These are phyloP conservation scores for Fusarium camptoceras DNA, from an alignment of 2,329 filamentous ascomycete species.

Conservation along the genomic window DNA sequence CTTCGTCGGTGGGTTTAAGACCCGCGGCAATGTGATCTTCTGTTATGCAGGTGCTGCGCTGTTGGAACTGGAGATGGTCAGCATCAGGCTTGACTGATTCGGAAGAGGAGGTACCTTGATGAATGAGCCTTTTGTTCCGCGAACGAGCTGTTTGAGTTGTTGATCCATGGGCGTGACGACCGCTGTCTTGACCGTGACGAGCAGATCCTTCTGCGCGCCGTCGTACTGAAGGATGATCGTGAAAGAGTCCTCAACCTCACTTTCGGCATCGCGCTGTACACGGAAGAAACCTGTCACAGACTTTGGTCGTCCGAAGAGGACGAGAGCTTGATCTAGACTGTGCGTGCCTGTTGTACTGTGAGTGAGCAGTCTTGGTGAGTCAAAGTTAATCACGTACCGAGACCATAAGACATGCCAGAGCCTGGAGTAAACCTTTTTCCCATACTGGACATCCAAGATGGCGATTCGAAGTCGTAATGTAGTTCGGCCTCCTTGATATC, in stretches of 20 bases:
- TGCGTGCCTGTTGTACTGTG: conserved; percentile 28
- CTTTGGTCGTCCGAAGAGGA: conserved; percentile 27
- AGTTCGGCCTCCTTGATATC: conserved; percentile 73
- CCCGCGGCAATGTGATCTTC: conserved; percentile 38
- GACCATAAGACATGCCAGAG: conserved; percentile 56
- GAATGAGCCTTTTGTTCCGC: conserved; percentile 40
- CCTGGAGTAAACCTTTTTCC: conserved; percentile 52
- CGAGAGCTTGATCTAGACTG: conserved; percentile 40
- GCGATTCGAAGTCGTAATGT: conserved; percentile 69
- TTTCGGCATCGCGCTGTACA: conserved; percentile 32
- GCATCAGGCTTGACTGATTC: fast-evolving
- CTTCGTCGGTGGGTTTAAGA: conserved; percentile 23
- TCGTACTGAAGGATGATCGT: conserved; percentile 71
- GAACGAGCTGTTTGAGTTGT: conserved; percentile 34
- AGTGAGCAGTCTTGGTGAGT: fast-evolving
- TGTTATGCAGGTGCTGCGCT: conserved; percentile 51
- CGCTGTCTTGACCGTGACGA: conserved; percentile 39
- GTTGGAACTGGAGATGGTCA: conserved; percentile 59
- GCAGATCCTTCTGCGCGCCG: conserved; percentile 49
- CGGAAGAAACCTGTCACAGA: conserved; percentile 43
- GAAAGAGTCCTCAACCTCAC: conserved; percentile 58
- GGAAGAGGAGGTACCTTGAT: conserved; percentile 16
- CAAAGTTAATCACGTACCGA: conserved; percentile 45
- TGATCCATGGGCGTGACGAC: conserved; percentile 31
- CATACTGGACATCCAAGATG: conserved; percentile 53